Base-by-base conservation (phyloP, 306 rosid species). In the Quercus berberidifolia region DNA sequence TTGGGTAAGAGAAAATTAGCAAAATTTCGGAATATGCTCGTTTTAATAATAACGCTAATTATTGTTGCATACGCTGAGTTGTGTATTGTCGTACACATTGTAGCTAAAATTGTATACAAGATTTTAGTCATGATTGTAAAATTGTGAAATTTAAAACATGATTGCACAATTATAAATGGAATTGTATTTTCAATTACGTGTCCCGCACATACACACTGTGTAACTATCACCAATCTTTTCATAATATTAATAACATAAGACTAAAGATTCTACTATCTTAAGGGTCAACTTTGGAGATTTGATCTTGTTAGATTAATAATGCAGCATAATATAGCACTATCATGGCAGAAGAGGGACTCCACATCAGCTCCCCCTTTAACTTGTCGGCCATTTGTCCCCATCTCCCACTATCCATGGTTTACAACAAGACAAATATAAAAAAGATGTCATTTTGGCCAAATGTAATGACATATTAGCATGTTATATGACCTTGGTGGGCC, bases 301-400 rank as follows among this genome's bases (percentile, higher is more conserved):
- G 59, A 76, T 78, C 54, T 19, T 69, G 51, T 76, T 76, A 4
- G 51, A 59, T 65, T 79, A 67, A 79, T 84, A 68, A 67, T 85
- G 64, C 86, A 52, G 71, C 71, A 57, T 82, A 73, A 73, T 83
- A 69, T 69, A 13, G 80, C 86, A 87, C 89, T 82, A 84, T 75
- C 67, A 85, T 63, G 56, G 87, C 88, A 77, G 75, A 71, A 64
- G 79, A 83, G 88, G 69, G 71, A 58, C 81, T 84, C 90, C 94
- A 80, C 84, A 62, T 86, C 88, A 73, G 76, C 80, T 69, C 76
- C 75, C 83, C 54, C 83, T 89, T 88, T 81, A 55, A 73, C 41
- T 76, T 88, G 92, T 88, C 92, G 91, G 92, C 89, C 92, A 82
- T 90, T 88, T 86, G 90, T 84, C 80, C 28, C 59, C 75, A 69